Conservation (phyloP, 352 stramenopile genomes). For the Globisporangium parvum region DNA sequence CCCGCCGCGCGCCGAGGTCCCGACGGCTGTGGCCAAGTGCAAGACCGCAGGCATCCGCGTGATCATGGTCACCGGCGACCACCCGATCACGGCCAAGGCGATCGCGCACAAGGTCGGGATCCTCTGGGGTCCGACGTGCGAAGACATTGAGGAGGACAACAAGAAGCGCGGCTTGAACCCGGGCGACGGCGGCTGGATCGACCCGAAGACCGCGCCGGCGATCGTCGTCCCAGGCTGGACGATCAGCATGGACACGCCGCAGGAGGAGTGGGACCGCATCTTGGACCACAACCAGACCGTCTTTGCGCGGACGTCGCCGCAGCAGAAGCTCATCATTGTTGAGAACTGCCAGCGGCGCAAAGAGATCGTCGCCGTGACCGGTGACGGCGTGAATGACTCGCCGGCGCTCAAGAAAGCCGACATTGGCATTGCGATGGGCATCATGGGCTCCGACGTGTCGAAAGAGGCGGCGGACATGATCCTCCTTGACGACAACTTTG, state of each 20-base stretch:
- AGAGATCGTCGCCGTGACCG: conserved; percentile 93
- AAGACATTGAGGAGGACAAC: conserved; percentile 83
- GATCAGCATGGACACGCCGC: conserved; percentile 65
- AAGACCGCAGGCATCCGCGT: conserved; percentile 91
- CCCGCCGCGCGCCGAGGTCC: conserved; percentile 87
- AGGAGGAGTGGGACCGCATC: conserved; percentile 85
- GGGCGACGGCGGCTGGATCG: conserved; percentile 68
- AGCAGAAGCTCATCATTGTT: conserved; percentile 96
- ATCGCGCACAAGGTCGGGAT: conserved; percentile 93
- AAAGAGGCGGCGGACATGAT: conserved; percentile 96
- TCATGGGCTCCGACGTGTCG: conserved; percentile 95
- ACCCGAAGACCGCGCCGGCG: conserved; percentile 60
- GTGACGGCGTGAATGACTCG: conserved; percentile 98
- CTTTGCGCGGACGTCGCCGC: conserved; percentile 93
- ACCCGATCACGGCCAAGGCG: conserved; percentile 89
- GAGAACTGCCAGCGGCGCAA: conserved; percentile 81
- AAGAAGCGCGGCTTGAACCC: conserved; percentile 38
- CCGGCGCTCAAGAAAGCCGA: conserved; percentile 95
- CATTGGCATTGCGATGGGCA: conserved; percentile 98
- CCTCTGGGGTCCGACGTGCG: conserved; percentile 80
- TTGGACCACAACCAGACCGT: conserved; percentile 88
- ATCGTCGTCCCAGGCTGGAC: conserved; percentile 85
- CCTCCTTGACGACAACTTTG: conserved; percentile 97
- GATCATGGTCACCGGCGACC: conserved; percentile 93
- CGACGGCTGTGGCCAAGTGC: conserved; percentile 85